Conservation (phyloP, 2,329 filamentous ascomycete genomes). For the Paraphoma sp. region DNA sequence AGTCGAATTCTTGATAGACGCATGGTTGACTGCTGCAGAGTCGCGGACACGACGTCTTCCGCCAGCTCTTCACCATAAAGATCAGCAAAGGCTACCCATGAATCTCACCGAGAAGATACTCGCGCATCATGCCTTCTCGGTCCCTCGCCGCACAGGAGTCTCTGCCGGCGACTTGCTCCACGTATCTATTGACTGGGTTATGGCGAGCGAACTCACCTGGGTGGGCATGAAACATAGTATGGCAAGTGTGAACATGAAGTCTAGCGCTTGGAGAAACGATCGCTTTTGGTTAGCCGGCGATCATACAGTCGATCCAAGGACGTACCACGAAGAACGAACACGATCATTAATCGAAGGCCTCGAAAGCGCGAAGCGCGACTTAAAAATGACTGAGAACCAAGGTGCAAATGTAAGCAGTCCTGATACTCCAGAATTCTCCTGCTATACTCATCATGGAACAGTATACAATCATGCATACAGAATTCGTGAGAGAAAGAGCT, state of each 20-base stretch:
- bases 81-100: too few species aligned
- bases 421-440: too few species aligned
- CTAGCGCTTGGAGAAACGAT: conserved; percentile 59
- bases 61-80: too few species aligned
- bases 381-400: conserved; percentile 50
- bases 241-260: conserved; percentile 48
- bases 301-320: conserved; percentile 56
- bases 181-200: conserved; percentile 56
- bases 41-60: too few species aligned
- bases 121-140: conserved; percentile 51
- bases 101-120: conserved; percentile 56
- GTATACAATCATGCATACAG: conserved; percentile 56
- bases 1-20: too few species aligned
- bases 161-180: conserved; percentile 50
- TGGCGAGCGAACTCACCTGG: conserved; percentile 55
- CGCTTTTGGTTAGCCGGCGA: conserved; percentile 60
- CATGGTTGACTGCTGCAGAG: too few species aligned
- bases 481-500: conserved; percentile 52
- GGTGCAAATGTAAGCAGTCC: too few species aligned
- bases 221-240: conserved; percentile 52
- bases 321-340: too few species aligned
- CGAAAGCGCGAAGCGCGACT: conserved; percentile 47
- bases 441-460: too few species aligned
- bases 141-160: conserved; percentile 43
- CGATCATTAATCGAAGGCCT: conserved; percentile 41